Evolutionary conservation across 2,329 filamentous ascomycete genomes (phyloP), one percentile per base, ranked within the genome.

Genomic region (Scorias spongiosa): DNA sequence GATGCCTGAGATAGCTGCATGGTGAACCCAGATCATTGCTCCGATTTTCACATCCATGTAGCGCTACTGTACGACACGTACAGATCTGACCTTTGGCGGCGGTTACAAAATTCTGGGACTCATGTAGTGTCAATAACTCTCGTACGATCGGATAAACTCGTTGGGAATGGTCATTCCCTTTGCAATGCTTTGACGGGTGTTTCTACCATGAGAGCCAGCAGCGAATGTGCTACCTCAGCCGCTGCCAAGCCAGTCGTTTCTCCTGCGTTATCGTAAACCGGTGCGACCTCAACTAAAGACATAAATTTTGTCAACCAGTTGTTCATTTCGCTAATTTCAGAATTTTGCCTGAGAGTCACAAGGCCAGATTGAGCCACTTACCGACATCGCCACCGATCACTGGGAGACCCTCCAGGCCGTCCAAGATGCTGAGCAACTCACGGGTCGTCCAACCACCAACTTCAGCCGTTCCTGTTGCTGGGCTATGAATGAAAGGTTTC

Each of bases 361-460:
- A 4, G 17, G 34, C 17, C 6, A 18, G n/a, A 10, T 34, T 26
- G 10, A 18, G 17, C 2, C 7, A 55, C 64, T 48, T 54, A 67
- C 66, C 56, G 40, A 78, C 67, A 58, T 79, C 76, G 6, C 71
- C 75, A 2, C 74, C 74, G 28, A 79, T 64, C 14, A 79, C 65
- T 42, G 76, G 68, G 40, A 79, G 50, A 0, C 74, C 74, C 36
- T 65, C 65, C n/a, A 80, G 62, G 1, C 74, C 74, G 50, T 76
- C 72, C 17, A 79, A 58, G 45, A 78, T 73, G 0, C 71, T 72
- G 36, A 76, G 58, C 18, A 79, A 58, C 51, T 79, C 75, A 32
- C 76, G 66, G 0, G 74, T 77, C 1, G 67, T 70, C 75, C 75
- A 79, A 2, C 75, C 76, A 39, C 75, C 75, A 1, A 74, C 72